Conservation (phyloP, 2,329 filamentous ascomycete species). For the Nigrospora sphaerica region DNA sequence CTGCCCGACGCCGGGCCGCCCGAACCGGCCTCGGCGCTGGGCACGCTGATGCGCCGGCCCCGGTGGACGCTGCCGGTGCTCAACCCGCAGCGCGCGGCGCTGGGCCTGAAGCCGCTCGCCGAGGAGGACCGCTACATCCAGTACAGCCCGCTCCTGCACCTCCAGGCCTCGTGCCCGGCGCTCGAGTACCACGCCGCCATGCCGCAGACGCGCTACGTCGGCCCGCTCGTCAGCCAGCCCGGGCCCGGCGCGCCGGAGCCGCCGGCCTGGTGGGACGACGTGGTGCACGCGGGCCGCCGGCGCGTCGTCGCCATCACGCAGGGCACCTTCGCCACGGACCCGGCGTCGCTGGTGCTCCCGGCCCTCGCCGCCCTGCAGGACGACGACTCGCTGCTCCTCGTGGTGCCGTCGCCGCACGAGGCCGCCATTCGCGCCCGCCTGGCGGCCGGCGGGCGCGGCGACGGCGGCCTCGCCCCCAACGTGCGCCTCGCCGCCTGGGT, state of each 20-base stretch:
- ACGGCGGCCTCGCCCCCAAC: neutral
- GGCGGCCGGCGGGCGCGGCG: no score
- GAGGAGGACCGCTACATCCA: neutral
- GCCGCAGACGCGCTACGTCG: constrained; percentile 1
- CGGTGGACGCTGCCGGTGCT: neutral
- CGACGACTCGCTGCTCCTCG: neutral
- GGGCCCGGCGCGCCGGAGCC: neutral
- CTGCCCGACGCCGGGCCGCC: neutral
- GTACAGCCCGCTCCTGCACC: neutral
- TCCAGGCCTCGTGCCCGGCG: neutral
- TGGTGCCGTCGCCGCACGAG: neutral
- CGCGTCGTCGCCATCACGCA: neutral
- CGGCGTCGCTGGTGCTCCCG: neutral
- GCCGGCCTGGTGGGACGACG: neutral
- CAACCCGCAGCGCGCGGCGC: neutral
- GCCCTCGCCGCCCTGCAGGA: neutral
- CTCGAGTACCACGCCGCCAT: neutral
- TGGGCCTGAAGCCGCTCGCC: neutral
- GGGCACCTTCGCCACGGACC: constrained; percentile 2
- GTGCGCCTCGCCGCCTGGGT: constrained; percentile 1
- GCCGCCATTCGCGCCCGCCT: neutral
- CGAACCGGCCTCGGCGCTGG: neutral
- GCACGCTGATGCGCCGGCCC: neutral
- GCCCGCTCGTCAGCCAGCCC: neutral
- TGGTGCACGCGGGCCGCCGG: neutral